Evolutionary conservation across 768 basidiomycete genomes (phyloP).

Genomic region (Rhizopogon salebrosus): DNA sequence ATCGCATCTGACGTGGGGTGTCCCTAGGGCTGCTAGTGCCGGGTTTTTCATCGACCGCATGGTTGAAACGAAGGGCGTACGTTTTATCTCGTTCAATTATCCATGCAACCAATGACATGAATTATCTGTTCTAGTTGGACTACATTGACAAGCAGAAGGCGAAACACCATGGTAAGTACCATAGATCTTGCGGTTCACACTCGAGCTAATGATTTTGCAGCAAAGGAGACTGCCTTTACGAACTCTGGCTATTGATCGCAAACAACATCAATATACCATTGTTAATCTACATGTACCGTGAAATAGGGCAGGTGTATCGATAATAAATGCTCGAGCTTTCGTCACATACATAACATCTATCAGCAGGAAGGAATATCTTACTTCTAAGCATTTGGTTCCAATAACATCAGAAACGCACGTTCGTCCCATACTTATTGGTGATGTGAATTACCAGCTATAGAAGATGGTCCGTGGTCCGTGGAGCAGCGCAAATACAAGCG

Average conservation of each 20-base stretch:
- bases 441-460: no score
- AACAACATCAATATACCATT: background rate
- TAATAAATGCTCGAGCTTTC: background rate
- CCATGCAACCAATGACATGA: background rate
- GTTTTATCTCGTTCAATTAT: conserved; percentile 6
- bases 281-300: background rate
- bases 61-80: conserved; percentile 54
- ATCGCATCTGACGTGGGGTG: background rate
- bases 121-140: conserved; percentile 31
- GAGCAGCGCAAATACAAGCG: background rate
- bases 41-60: conserved; percentile 50
- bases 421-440: background rate
- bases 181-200: background rate
- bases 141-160: conserved; percentile 38
- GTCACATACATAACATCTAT: background rate
- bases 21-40: conserved; percentile 44
- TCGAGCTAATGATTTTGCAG: background rate
- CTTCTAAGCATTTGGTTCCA: background rate
- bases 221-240: conserved; percentile 2
- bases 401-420: background rate
- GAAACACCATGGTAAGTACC: conserved; percentile 30
- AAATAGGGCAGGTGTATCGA: background rate
- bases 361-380: no score
- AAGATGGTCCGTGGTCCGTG: no score
- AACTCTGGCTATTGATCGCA: background rate